Conservation (phyloP, 345 rosid genomes). For the Trapa bicornis region DNA sequence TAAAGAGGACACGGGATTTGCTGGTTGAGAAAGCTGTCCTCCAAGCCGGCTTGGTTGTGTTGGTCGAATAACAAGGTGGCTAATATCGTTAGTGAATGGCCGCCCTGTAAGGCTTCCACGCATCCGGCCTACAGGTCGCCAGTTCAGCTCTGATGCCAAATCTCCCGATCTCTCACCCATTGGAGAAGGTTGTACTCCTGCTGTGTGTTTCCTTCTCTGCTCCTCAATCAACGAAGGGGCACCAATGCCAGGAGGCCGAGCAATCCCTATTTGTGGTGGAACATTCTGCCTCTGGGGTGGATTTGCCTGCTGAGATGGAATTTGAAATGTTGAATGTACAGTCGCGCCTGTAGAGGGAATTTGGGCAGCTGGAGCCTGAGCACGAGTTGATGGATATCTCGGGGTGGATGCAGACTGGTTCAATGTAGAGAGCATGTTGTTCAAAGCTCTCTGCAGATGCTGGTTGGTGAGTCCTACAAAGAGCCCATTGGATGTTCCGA, state of each 20-base stretch:
- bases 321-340: slow-evolving; percentile 5
- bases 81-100: slow-evolving; percentile 30
- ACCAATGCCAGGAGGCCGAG: slow-evolving; percentile 15
- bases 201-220: slow-evolving; percentile 23
- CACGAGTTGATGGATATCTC: slow-evolving; percentile 22
- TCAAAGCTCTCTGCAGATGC: slow-evolving; percentile 24
- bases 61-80: slow-evolving; percentile 43
- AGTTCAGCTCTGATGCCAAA: slow-evolving; percentile 21
- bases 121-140: slow-evolving; percentile 28
- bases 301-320: slow-evolving; percentile 20
- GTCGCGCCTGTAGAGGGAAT: slow-evolving; percentile 3
- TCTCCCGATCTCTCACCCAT: slow-evolving; percentile 15
- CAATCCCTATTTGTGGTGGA: slow-evolving; percentile 11
- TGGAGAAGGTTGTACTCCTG: slow-evolving; percentile 3
- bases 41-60: slow-evolving; percentile 13
- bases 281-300: slow-evolving; percentile 26
- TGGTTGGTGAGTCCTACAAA: slow-evolving; percentile 14
- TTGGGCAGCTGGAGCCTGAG: slow-evolving; percentile 28
- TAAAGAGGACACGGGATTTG: too few relatives aligned
- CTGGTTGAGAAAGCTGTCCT: too few relatives aligned
- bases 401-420: slow-evolving; percentile 25
- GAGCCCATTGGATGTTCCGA: slow-evolving; percentile 14
- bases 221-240: slow-evolving; percentile 14
- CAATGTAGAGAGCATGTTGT: slow-evolving; percentile 23
- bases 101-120: slow-evolving; percentile 32